phyloP scores from a whole-genome alignment of 805 yeast species.

The Groenewaldozyma salmanticensis region DNA sequence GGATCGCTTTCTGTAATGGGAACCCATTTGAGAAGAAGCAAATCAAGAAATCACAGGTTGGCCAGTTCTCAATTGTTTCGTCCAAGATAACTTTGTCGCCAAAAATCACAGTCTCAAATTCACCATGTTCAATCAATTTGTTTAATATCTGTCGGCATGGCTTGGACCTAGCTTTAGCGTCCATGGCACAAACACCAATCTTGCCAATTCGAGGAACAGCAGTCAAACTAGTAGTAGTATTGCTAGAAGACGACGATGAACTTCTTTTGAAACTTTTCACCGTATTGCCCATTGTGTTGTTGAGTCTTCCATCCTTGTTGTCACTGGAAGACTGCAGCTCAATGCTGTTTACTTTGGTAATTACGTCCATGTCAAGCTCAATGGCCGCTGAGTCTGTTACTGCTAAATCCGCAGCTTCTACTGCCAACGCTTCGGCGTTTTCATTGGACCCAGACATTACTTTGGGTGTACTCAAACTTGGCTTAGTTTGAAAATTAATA shows the following conservation, averaged over 20 bases:
- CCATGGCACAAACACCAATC: constrained; percentile 99
- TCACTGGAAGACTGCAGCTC: constrained; percentile 3
- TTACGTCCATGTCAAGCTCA: constrained; percentile 3
- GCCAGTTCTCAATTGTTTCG: constrained; percentile 94
- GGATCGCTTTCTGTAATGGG: constrained; percentile 91
- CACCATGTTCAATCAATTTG: constrained; percentile 82
- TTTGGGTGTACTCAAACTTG: too few species aligned
- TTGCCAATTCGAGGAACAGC: constrained; percentile 51
- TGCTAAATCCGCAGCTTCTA: background rate
- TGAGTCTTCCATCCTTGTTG: background rate
- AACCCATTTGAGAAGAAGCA: constrained; percentile 94
- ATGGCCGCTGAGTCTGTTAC: background rate
- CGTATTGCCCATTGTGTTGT: too few species aligned
- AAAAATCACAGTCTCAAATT: constrained; percentile 91
- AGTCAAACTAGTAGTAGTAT: background rate
- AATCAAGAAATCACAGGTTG: constrained; percentile 91
- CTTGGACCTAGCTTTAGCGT: constrained; percentile 87
- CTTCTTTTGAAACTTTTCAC: constrained; percentile 1
- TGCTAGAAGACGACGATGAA: constrained; percentile 4
- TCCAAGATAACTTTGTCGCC: constrained; percentile 96
- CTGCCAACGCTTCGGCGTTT: background rate
- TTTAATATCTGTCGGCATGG: constrained; percentile 90
- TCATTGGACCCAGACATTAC: too few species aligned
- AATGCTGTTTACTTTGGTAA: constrained; percentile 7
- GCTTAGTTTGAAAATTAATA: too few species aligned